A percentile compares a stretch with the other conserved stretches of the same genome.
phyloP scores from a whole-genome alignment of 2,329 filamentous ascomycete species.

The Colletotrichum noveboracense region DNA sequence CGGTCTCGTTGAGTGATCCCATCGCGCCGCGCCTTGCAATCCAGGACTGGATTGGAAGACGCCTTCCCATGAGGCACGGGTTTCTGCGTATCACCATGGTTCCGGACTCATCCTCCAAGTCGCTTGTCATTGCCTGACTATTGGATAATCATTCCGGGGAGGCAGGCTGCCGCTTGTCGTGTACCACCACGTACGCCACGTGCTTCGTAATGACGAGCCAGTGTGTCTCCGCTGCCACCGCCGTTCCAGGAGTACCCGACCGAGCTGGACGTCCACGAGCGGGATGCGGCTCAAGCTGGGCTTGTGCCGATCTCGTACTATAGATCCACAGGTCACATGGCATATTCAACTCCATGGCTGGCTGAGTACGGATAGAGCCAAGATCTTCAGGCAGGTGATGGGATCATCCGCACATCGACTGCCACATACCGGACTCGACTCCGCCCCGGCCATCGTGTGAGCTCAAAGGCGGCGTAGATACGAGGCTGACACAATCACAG shows the following conservation, averaged over 20 bases:
- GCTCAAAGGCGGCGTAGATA: background rate
- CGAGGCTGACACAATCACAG: background rate
- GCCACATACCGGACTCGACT: background rate
- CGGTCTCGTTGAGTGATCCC: background rate
- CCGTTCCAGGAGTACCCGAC: background rate
- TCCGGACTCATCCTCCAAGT: background rate
- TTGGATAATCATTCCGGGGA: background rate
- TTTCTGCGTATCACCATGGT: background rate
- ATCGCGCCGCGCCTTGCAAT: background rate
- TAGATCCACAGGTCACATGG: constrained; percentile 1
- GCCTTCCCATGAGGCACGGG: background rate
- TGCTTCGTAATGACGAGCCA: background rate
- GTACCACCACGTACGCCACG: background rate
- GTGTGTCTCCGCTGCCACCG: background rate
- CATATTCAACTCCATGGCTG: background rate
- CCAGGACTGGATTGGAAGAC: background rate
- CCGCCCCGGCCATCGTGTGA: background rate
- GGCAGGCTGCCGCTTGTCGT: background rate
- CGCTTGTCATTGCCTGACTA: background rate
- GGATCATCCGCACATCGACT: background rate
- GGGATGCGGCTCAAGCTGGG: background rate
- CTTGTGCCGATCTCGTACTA: background rate
- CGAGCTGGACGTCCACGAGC: background rate
- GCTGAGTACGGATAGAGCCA: background rate
- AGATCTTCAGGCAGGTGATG: background rate